Conservation (phyloP, 2,329 filamentous ascomycete species). For the Colletotrichum tropicicola region DNA sequence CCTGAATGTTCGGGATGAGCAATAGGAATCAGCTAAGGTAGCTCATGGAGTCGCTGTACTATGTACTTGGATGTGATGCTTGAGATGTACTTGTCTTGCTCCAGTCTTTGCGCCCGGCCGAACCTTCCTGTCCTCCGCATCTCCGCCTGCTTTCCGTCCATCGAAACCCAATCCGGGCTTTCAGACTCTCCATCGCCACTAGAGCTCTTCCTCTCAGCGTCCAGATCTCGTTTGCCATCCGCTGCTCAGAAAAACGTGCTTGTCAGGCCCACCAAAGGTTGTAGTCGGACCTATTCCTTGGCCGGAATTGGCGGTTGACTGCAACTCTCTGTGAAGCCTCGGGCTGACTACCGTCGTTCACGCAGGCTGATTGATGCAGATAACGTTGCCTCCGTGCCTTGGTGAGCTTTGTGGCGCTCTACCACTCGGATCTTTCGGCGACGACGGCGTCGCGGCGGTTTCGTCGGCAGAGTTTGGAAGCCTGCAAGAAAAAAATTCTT, state of each 20-base stretch:
- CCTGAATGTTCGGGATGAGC: not conserved
- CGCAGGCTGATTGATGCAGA: not conserved
- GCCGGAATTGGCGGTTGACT: too few relatives aligned
- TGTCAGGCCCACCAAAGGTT: too few relatives aligned
- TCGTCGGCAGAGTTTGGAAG: not conserved
- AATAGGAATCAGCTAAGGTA: too few relatives aligned
- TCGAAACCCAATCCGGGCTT: not conserved
- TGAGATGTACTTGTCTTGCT: not conserved
- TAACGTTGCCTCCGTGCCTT: not conserved
- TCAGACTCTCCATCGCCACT: not conserved
- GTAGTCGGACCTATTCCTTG: too few relatives aligned
- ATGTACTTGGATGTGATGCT: not conserved
- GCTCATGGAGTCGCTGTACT: not conserved
- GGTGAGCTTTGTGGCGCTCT: not conserved
- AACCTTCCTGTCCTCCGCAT: not conserved
- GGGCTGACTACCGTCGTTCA: too few relatives aligned
- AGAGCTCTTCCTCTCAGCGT: not conserved
- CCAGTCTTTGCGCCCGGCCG: not conserved
- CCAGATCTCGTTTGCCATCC: too few relatives aligned
- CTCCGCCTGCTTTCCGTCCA: not conserved
- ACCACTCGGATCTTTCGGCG: not conserved
- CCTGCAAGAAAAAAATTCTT: not conserved
- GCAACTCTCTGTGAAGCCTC: too few relatives aligned
- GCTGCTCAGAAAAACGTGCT: too few relatives aligned
- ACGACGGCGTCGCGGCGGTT: not conserved